Evolutionary conservation across 371 early-diverging fungal species (phyloP).

Genomic region (Apophysomyces ossiformis): DNA sequence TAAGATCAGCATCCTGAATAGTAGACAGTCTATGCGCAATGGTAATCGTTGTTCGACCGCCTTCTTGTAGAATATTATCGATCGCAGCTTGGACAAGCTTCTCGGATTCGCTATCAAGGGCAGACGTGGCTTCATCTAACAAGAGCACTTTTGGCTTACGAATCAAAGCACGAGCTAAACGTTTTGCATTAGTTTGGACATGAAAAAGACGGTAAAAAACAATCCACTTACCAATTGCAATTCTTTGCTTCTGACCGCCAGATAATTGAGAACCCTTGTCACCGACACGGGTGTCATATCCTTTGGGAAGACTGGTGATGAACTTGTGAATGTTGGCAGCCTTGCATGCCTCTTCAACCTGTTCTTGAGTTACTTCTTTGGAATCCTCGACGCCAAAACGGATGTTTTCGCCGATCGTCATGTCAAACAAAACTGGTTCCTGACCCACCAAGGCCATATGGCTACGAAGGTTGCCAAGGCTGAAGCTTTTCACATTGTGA

Average conservation of each 20-base stretch:
- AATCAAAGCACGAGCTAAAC: conserved; percentile 42
- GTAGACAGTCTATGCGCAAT: conserved; percentile 72
- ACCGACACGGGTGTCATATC: conserved; percentile 83
- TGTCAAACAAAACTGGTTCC: conserved; percentile 81
- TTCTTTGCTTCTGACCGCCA: conserved; percentile 91
- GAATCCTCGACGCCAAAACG: conserved; percentile 55
- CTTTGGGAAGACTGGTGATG: conserved; percentile 70
- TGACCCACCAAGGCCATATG: conserved; percentile 80
- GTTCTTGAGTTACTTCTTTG: conserved; percentile 46
- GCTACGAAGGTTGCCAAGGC: conserved; percentile 49
- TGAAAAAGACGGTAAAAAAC: conserved; percentile 11
- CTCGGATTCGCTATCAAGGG: conserved; percentile 91
- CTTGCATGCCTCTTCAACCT: conserved; percentile 48
- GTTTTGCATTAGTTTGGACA: neutral
- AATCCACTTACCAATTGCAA: conserved; percentile 57
- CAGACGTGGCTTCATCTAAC: conserved; percentile 97
- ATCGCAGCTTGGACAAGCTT: conserved; percentile 88
- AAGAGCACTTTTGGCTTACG: conserved; percentile 53
- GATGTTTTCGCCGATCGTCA: conserved; percentile 80
- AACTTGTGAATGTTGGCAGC: conserved; percentile 72
- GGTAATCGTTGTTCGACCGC: conserved; percentile 62
- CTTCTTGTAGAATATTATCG: conserved; percentile 68
- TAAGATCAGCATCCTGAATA: conserved; percentile 75
- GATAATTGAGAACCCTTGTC: conserved; percentile 82
- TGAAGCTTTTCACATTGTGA: conserved; percentile 60